phyloP scores from a whole-genome alignment of 2,329 filamentous ascomycete genomes.

The Venturia oleaginea region DNA sequence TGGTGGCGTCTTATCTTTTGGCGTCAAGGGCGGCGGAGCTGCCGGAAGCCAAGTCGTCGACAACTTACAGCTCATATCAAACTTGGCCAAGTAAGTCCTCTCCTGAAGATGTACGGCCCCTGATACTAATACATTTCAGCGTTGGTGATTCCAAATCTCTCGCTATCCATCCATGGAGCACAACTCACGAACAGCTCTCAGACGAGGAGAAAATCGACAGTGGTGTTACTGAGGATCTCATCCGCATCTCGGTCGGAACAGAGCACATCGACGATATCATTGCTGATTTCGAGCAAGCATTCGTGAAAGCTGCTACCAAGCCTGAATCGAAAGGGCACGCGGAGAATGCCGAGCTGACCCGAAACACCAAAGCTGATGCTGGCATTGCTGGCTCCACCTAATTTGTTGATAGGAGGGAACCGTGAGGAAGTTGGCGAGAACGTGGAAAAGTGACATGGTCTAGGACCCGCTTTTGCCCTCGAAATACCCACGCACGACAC shows the following conservation, averaged over 20 bases:
- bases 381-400: conserved; percentile 4
- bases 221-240: conserved; percentile 82
- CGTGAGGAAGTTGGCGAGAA: background rate
- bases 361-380: background rate
- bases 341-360: conserved; percentile 4
- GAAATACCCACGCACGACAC: background rate
- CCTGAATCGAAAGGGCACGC: conserved; percentile 27
- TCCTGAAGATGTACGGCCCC: background rate
- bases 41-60: conserved; percentile 86
- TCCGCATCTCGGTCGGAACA: conserved; percentile 89
- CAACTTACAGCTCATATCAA: conserved; percentile 88
- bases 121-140: conserved; percentile 21
- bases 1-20: conserved; percentile 87
- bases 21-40: conserved; percentile 78
- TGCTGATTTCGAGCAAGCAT: conserved; percentile 87
- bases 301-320: conserved; percentile 49
- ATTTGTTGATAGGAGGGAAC: background rate
- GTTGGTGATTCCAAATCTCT: conserved; percentile 93
- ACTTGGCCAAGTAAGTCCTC: conserved; percentile 65
- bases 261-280: conserved; percentile 98
- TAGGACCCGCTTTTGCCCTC: background rate
- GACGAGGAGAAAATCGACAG: conserved; percentile 72
- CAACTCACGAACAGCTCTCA: conserved; percentile 84
- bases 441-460: background rate
- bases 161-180: conserved; percentile 91